Conservation (phyloP, 2,329 filamentous ascomycete species). For the Lanzia echinophila region DNA sequence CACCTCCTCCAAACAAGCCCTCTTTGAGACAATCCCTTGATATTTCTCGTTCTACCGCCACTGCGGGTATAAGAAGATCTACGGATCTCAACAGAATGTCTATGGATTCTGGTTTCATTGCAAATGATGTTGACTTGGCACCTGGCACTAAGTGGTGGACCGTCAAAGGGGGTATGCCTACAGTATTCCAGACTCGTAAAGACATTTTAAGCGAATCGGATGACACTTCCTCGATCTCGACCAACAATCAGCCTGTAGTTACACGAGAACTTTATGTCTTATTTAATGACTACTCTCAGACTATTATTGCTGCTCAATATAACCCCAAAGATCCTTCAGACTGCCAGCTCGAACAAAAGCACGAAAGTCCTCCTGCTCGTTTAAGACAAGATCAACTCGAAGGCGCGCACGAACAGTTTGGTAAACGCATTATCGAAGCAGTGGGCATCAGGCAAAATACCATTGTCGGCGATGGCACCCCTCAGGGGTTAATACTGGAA, state of each 20-base stretch:
- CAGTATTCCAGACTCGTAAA: constrained; percentile 71
- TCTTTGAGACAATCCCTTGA: constrained; percentile 58
- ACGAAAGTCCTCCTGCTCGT: constrained; percentile 73
- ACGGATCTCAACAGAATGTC: constrained; percentile 71
- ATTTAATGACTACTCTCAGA: constrained; percentile 95
- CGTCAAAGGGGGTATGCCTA: constrained; percentile 70
- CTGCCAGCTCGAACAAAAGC: constrained; percentile 73
- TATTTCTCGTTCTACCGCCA: constrained; percentile 44
- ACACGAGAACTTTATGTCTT: constrained; percentile 81
- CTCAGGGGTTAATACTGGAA: constrained; percentile 70
- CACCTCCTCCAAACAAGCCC: constrained; percentile 38
- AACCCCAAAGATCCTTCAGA: constrained; percentile 68
- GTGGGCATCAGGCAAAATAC: constrained; percentile 68
- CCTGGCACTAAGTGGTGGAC: constrained; percentile 79
- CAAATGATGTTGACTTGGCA: constrained; percentile 77
- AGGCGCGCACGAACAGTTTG: constrained; percentile 73
- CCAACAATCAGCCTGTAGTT: constrained; percentile 63
- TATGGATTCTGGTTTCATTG: constrained; percentile 76
- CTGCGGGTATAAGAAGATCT: constrained; percentile 37
- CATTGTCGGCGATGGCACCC: constrained; percentile 77
- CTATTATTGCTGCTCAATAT: constrained; percentile 73
- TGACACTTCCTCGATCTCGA: constrained; percentile 63
- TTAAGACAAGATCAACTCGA: constrained; percentile 93
- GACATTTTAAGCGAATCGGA: constrained; percentile 81
- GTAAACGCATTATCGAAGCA: constrained; percentile 66